Evolutionary conservation across 2,329 filamentous ascomycete species (phyloP), one percentile per base, ranked within the genome.

Genomic region (Clonostachys rhizophaga): DNA sequence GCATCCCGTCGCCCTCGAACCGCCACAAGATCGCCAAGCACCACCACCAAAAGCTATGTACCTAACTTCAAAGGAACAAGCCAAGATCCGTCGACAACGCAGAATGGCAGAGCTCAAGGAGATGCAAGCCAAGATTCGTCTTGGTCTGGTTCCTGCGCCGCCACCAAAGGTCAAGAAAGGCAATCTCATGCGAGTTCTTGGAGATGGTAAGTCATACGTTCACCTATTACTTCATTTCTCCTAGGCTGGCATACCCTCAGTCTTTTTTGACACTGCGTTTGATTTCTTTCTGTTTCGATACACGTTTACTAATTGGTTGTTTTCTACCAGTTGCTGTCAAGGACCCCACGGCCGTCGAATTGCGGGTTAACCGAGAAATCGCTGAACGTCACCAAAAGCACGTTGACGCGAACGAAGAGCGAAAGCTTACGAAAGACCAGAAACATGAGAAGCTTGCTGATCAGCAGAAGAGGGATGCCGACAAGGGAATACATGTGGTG

Each of bases 81-180:
- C 89, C 45, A 97, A 97, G 66, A 74, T 95, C 48, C 87, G 94
- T 45, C 81, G 94, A 36, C 91, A 96, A 67, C 84, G 90, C 47
- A 84, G 95, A 54, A 92, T 92, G 81, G 91, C 89, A 39, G 90
- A 96, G 52, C 75, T 95, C 53, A 97, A 97, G 65, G 95, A 99
- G 67, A 86, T 91, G 61, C 94, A 99, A 68, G 91, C 92, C 36
- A 97, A 99, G 72, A 94, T 97, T 52, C 81, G 92, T 49, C 75
- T 99, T 11, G 94, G 94, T 17, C 77, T 99, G 13, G 86, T 92
- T 50, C 90, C 91, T 4, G 89, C 92, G 17, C 91, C 91, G 30
- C 87, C 91, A 24, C 92, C 94, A 11, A 99, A 97, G 68, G 90
- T 99, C 56, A 97, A 96, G 71, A 95, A 95, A 67, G 89, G 87